Conservation (phyloP, 2,329 filamentous ascomycete genomes). For the Amphichorda felina region DNA sequence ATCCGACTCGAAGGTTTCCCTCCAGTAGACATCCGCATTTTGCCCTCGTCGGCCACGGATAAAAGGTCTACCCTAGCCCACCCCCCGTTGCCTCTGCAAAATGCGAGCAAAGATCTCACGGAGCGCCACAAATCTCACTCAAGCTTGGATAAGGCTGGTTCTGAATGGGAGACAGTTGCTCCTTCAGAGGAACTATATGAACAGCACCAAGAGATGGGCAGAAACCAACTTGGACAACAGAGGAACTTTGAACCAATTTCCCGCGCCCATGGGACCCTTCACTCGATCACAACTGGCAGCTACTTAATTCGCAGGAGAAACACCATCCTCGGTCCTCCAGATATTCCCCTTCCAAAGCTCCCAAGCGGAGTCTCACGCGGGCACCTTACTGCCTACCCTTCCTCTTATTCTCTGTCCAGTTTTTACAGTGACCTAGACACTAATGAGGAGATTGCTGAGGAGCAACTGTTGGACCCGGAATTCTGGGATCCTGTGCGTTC, state of each 20-base stretch:
- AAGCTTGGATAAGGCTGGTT: not conserved
- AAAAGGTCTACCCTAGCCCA: too few species aligned
- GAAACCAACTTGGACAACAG: not conserved
- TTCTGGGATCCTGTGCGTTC: not conserved
- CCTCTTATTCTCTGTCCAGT: too few species aligned
- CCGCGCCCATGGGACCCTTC: not conserved
- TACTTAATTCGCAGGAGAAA: not conserved
- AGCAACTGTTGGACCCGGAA: slow-evolving; percentile 3
- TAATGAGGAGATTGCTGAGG: slow-evolving; percentile 2
- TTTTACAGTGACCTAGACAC: slow-evolving; percentile 11
- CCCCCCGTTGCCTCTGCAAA: too few species aligned
- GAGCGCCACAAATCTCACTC: slow-evolving; percentile 10
- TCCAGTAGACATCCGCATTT: too few species aligned
- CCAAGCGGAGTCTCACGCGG: slow-evolving; percentile 9
- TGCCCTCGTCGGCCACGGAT: too few species aligned
- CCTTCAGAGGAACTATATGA: slow-evolving; percentile 1
- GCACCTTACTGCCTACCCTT: too few species aligned
- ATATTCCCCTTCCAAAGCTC: slow-evolving; percentile 4
- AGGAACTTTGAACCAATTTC: slow-evolving; percentile 1
- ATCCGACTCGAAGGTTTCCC: too few species aligned
- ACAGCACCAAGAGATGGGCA: not conserved
- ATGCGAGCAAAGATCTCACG: not conserved
- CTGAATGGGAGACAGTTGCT: slow-evolving; percentile 6
- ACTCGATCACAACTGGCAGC: not conserved
- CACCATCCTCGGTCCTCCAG: slow-evolving; percentile 4